Evolutionary conservation across 345 rosid genomes (phyloP), one percentile per base, ranked within the genome.

Genomic region (Mangifera indica): DNA sequence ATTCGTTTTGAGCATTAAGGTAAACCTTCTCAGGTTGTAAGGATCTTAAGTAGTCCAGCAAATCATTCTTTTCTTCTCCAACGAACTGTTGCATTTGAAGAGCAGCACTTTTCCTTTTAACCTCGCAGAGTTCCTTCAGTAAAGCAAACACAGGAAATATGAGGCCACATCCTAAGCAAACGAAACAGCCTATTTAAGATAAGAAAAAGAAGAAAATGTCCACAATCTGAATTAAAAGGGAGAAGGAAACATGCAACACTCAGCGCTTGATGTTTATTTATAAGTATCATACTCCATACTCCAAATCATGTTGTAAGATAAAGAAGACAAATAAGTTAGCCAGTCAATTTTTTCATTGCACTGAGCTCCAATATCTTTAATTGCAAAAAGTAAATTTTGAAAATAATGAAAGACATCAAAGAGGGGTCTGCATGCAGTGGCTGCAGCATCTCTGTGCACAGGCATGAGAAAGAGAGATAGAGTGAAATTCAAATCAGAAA

Each of bases 71-170:
- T 86, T 94, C 98, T 87, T 94, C 98, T 0, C 98, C 96, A 61
- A 94, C 98, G 82, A 94, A 92, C 75, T 90, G 98, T 75, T 92
- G 98, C 98, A 94, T 92, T 74, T 92, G 98, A 79, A 94, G 90
- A 71, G 98, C 98, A 69, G 91, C 92, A 68, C 82, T 94, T 83
- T 88, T 90, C 78, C 97, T 87, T 83, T 88, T 84, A 74, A 85
- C 83, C 76, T 94, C 96, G 80, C 81, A 82, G 25, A 94, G 87
- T 81, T 94, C 96, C 98, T 92, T 64, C 61, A 84, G 72, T 21
- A 78, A 72, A 68, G 63, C 5, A 12, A 70, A 37, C 42, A 69
- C 76, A 60, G 0, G 32, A 42, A 63, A 71, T n/a, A 64, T 70
- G 54, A 77, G 76, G 58, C 67, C 54, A 67, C 63, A 66, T 45